Evolutionary conservation across 768 basidiomycete species (phyloP).

Genomic region (Hortiboletus campestris): DNA sequence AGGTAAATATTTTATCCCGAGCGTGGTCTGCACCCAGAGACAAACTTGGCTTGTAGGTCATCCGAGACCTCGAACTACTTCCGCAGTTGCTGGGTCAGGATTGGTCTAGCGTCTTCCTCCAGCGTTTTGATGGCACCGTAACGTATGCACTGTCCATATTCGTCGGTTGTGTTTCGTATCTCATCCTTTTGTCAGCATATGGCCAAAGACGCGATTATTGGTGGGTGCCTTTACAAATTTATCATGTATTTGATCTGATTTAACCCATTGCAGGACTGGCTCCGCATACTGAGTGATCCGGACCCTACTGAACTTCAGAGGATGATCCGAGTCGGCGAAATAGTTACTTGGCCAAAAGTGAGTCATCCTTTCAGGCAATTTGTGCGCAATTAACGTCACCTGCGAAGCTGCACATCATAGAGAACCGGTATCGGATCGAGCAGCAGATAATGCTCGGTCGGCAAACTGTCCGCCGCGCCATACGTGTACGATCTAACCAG

Average conservation of each 20-base stretch:
- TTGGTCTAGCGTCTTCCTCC: constrained; percentile 95
- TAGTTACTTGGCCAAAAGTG: constrained; percentile 97
- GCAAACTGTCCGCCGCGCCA: constrained; percentile 59
- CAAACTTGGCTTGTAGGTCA: constrained; percentile 49
- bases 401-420: constrained; percentile 84
- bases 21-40: background rate
- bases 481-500: constrained; percentile 29
- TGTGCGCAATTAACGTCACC: constrained; percentile 8
- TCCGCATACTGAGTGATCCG: constrained; percentile 81
- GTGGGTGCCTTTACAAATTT: constrained; percentile 38
- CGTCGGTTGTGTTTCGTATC: constrained; percentile 19
- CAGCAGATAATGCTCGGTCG: constrained; percentile 80
- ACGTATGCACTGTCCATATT: constrained; percentile 55
- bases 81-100: constrained; percentile 93
- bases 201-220: constrained; percentile 78
- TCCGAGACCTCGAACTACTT: constrained; percentile 92
- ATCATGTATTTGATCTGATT: background rate
- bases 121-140: constrained; percentile 85
- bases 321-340: constrained; percentile 85
- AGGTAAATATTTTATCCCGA: constrained; percentile 37
- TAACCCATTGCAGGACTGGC: constrained; percentile 62
- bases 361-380: constrained; percentile 5
- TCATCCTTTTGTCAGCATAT: constrained; percentile 52
- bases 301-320: constrained; percentile 73
- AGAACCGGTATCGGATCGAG: constrained; percentile 85